A percentile compares a stretch with the other conserved stretches of the same genome.
Evolutionary conservation across 1,284 basidiomycete genomes (phyloP).

Genomic region (Wolfiporia cocos): DNA sequence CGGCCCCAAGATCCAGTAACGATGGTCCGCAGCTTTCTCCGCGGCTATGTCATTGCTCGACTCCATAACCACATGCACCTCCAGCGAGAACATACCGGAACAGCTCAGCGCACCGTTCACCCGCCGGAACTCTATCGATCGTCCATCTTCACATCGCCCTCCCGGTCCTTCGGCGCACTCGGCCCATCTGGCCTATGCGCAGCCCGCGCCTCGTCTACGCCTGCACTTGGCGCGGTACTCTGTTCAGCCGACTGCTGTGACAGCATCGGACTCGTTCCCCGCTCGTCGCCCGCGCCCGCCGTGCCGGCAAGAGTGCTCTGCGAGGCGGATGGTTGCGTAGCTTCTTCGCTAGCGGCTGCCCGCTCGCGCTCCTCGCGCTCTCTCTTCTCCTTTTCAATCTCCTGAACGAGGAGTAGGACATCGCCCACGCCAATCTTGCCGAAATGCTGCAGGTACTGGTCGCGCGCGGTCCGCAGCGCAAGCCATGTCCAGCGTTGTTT

Average conservation of each 20-base stretch:
- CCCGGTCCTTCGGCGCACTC: conserved; percentile 24
- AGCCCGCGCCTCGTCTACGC: neutral
- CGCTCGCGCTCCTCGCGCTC: conserved; percentile 30
- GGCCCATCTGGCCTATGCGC: neutral
- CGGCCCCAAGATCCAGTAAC: no score
- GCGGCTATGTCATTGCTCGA: no score
- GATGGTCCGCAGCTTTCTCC: no score
- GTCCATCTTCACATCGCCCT: conserved; percentile 56
- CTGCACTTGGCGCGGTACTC: neutral
- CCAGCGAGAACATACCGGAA: no score
- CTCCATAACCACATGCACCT: no score
- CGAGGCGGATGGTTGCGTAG: neutral
- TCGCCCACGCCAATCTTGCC: conserved; percentile 79
- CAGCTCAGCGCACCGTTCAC: no score
- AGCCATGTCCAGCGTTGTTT: conserved; percentile 73
- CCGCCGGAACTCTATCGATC: conserved; percentile 6
- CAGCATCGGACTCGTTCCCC: conserved; percentile 5
- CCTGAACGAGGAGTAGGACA: conserved; percentile 52
- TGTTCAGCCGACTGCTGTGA: neutral
- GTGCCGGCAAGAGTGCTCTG: neutral
- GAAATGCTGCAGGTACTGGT: conserved; percentile 64
- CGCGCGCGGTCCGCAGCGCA: conserved; percentile 69
- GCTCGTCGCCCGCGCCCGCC: conserved; percentile 6
- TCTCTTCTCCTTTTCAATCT: conserved; percentile 58
- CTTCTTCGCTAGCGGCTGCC: conserved; percentile 13